Evolutionary conservation across 148 eudicot genomes (phyloP).

Genomic region (Hydrangea macrophylla): DNA sequence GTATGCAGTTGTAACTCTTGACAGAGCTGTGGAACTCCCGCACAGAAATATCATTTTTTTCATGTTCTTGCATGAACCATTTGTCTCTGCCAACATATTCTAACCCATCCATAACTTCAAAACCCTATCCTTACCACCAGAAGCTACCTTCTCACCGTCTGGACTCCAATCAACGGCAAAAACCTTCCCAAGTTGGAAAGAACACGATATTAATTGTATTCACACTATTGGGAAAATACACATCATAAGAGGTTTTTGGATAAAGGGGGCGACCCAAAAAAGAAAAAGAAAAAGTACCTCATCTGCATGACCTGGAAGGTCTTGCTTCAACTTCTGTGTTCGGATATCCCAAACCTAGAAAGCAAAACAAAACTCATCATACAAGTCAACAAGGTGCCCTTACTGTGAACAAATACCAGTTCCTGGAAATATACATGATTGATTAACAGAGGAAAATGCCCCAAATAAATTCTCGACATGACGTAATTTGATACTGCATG

Average conservation of each 20-base stretch:
- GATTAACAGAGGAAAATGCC: not conserved
- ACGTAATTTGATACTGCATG: not conserved
- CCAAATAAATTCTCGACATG: not conserved
- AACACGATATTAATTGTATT: not conserved
- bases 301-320: conserved; percentile 95
- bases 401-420: not conserved
- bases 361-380: not conserved
- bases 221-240: not conserved
- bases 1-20: not conserved
- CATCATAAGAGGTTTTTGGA: not conserved
- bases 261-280: too few species aligned
- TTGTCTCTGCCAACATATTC: conserved; percentile 1
- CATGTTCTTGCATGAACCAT: not conserved
- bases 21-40: not conserved
- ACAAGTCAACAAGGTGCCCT: not conserved
- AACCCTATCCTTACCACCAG: conserved; percentile 86
- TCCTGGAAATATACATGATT: too few species aligned
- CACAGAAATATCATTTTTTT: not conserved
- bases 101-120: conserved; percentile 95
- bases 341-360: conserved; percentile 85
- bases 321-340: conserved; percentile 84
- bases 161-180: conserved; percentile 99
- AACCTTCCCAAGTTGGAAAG: conserved; percentile 37
- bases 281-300: conserved; percentile 59
- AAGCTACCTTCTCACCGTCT: conserved; percentile 94